A percentile compares a stretch with the other conserved stretches of the same genome.
Conservation (phyloP, 371 early-diverging fungal genomes). For the Chytridium lagenaria region DNA sequence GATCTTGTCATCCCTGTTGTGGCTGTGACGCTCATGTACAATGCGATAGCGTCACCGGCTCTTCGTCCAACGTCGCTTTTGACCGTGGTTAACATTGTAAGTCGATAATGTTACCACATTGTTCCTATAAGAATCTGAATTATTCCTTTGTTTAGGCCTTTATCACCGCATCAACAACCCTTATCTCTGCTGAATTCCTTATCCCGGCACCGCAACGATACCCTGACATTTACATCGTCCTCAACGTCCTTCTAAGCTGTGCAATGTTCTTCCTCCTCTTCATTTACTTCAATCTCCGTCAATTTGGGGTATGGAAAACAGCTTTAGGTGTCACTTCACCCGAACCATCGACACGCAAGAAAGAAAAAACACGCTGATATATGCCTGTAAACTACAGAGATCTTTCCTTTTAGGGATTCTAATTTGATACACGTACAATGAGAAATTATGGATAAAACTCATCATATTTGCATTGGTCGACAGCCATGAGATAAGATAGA, state of each 20-base stretch:
- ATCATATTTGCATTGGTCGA: no score
- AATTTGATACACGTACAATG: no score
- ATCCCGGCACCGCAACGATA: conserved; percentile 71
- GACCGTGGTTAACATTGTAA: neutral
- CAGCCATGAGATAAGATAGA: no score
- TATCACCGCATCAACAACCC: no score
- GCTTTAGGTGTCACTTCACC: neutral
- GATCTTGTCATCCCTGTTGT: conserved; percentile 70
- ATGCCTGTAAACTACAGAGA: neutral
- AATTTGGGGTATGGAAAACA: conserved; percentile 14
- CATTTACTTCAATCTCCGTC: conserved; percentile 37
- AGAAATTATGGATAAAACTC: no score
- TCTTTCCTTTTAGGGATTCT: no score
- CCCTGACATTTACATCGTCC: conserved; percentile 82
- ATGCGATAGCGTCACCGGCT: conserved; percentile 57
- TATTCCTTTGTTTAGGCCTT: no score
- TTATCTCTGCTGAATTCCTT: no score
- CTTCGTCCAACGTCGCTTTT: conserved; percentile 2
- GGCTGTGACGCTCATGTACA: conserved; percentile 68
- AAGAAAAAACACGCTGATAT: neutral
- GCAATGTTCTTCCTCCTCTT: conserved; percentile 68
- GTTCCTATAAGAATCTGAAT: no score
- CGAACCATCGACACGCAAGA: no score
- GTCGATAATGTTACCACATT: neutral
- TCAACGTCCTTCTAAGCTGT: conserved; percentile 75